Percentiles rank a stretch among this genome's conserved stretches.
phyloP scores from a whole-genome alignment of 2,329 filamentous ascomycete species.

The Sarocladiaceae sp. region DNA sequence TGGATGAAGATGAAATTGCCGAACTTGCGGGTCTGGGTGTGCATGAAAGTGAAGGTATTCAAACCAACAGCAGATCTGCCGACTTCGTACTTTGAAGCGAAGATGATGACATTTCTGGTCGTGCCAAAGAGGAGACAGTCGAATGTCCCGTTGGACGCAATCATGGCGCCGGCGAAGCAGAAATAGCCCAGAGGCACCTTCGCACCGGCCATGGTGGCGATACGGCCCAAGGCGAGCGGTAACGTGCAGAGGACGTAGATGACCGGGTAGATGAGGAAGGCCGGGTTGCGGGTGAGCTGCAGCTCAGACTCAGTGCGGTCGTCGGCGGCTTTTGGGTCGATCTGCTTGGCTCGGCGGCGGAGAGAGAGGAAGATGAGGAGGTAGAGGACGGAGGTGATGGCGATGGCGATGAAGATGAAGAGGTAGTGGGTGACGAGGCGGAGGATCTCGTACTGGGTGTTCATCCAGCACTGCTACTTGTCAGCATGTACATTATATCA shows the following conservation, averaged over 20 bases:
- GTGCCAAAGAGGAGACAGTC: constrained; percentile 48
- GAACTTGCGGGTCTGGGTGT: constrained; percentile 27
- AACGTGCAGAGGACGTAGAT: constrained; percentile 65
- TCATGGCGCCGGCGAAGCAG: constrained; percentile 52
- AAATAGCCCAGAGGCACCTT: constrained; percentile 48
- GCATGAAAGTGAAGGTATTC: constrained; percentile 45
- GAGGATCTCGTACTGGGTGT: constrained; percentile 43
- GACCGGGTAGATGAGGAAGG: constrained; percentile 61
- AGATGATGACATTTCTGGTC: constrained; percentile 47
- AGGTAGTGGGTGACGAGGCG: constrained; percentile 58
- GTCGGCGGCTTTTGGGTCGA: constrained; percentile 1
- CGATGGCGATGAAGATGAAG: constrained; percentile 49
- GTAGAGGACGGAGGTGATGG: constrained; percentile 32
- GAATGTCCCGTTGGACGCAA: constrained; percentile 49
- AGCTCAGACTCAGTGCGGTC: constrained; percentile 13
- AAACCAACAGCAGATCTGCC: constrained; percentile 41
- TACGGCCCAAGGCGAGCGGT: constrained; percentile 58
- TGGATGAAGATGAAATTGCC: constrained; percentile 37
- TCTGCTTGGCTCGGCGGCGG: constrained; percentile 19
- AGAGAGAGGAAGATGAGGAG: constrained; percentile 33
- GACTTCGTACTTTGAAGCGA: constrained; percentile 28
- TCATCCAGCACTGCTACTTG: constrained; percentile 55
- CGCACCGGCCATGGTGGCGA: constrained; percentile 53
- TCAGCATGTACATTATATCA: background rate
- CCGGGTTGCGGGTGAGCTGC: constrained; percentile 32